Percentiles rank a stretch among this genome's conserved stretches.
Evolutionary conservation across 345 rosid genomes (phyloP).

Genomic region (Pseudoturritis turrita): DNA sequence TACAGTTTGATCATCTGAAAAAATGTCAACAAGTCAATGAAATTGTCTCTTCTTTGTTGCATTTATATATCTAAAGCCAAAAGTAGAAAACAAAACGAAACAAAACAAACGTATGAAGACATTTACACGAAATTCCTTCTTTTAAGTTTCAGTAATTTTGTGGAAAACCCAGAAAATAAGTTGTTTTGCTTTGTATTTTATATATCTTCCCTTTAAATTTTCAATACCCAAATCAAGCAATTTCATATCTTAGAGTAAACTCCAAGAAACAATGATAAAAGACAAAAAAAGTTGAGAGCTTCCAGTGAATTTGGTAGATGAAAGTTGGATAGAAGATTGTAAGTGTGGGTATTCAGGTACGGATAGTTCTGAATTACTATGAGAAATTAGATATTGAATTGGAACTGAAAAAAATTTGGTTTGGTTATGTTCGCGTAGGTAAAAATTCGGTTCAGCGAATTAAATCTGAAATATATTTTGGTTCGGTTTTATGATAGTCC

Average conservation of each 20-base stretch:
- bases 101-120: not conserved
- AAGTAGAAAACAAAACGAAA: not conserved
- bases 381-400: too few relatives aligned
- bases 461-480: too few relatives aligned
- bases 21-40: not conserved
- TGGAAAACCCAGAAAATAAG: not conserved
- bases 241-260: constrained; percentile 22
- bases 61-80: constrained; percentile 2
- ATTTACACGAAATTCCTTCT: constrained; percentile 3
- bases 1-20: constrained; percentile 26
- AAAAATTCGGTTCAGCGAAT: too few relatives aligned
- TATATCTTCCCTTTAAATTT: not conserved
- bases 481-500: too few relatives aligned
- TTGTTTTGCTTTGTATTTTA: not conserved
- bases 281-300: not conserved
- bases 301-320: not conserved
- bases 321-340: not conserved
- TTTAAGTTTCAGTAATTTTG: not conserved
- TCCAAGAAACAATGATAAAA: constrained; percentile 28
- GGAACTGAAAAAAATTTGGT: too few relatives aligned
- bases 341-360: too few relatives aligned
- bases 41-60: not conserved
- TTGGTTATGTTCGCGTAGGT: too few relatives aligned
- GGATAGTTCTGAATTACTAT: too few relatives aligned
- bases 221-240: not conserved